Percentiles rank a stretch among this genome's conserved stretches.
phyloP scores from a whole-genome alignment of 495 filamentous ascomycete species.

The Amphirosellinia nigrospora region DNA sequence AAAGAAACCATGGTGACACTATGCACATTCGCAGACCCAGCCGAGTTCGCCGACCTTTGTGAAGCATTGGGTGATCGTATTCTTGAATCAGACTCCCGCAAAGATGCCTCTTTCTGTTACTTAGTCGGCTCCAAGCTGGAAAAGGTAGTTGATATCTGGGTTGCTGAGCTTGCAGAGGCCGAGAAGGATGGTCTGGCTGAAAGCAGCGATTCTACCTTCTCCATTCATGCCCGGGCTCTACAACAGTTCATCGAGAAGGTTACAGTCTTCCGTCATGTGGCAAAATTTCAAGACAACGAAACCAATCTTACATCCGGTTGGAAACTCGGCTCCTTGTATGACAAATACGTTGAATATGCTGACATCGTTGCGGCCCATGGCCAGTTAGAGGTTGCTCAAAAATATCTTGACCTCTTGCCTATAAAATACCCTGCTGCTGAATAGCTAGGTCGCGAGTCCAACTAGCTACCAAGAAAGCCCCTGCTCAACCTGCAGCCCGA shows the following conservation, averaged over 20 bases:
- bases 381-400: slow-evolving; percentile 82
- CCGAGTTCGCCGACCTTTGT: slow-evolving; percentile 94
- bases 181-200: slow-evolving; percentile 77
- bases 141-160: slow-evolving; percentile 95
- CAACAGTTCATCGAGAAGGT: slow-evolving; percentile 98
- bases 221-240: slow-evolving; percentile 84
- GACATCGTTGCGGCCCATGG: slow-evolving; percentile 93
- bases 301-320: slow-evolving; percentile 72
- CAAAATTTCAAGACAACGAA: slow-evolving; percentile 86
- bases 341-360: slow-evolving; percentile 96
- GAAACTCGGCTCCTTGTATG: slow-evolving; percentile 88
- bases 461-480: slow-evolving; percentile 77
- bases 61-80: slow-evolving; percentile 94
- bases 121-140: slow-evolving; percentile 94
- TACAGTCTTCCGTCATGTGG: slow-evolving; percentile 92
- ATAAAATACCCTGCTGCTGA: slow-evolving; percentile 86
- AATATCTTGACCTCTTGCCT: slow-evolving; percentile 89
- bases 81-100: slow-evolving; percentile 73
- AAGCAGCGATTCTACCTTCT: slow-evolving; percentile 79
- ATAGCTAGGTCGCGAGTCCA: slow-evolving; percentile 85
- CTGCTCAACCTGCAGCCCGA: slow-evolving; percentile 40
- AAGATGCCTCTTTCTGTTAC: slow-evolving; percentile 95
- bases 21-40: slow-evolving; percentile 89
- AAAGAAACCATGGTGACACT: slow-evolving; percentile 95
- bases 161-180: slow-evolving; percentile 80